Percentiles rank a stretch among this genome's conserved stretches.
Conservation (phyloP, 2,329 filamentous ascomycete species). For the Dothiorella sarmentorum region DNA sequence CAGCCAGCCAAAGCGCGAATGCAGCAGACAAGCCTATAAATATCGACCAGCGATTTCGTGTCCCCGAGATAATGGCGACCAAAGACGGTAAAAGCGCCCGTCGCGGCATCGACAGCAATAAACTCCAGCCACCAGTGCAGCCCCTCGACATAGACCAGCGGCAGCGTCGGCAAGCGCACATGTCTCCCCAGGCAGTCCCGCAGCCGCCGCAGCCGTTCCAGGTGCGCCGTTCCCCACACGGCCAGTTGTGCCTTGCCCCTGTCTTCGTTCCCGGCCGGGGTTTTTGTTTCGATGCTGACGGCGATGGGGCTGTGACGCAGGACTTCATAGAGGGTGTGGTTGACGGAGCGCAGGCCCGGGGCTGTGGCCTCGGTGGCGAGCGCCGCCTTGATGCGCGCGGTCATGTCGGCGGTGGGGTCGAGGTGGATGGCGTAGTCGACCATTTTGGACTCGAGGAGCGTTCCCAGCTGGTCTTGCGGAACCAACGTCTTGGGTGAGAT, state of each 20-base stretch:
- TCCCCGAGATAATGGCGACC: too few relatives aligned
- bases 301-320: background rate
- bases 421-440: background rate
- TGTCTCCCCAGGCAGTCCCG: too few relatives aligned
- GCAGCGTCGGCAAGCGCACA: too few relatives aligned
- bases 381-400: background rate
- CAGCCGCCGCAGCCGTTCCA: background rate
- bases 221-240: background rate
- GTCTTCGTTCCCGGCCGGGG: background rate
- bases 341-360: background rate
- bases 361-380: background rate
- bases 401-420: background rate
- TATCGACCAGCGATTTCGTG: too few relatives aligned
- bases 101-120: too few relatives aligned
- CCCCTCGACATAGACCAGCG: too few relatives aligned
- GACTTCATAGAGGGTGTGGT: background rate
- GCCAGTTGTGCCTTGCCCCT: background rate
- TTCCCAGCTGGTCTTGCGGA: too few relatives aligned
- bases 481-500: too few relatives aligned
- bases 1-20: too few relatives aligned
- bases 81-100: too few relatives aligned
- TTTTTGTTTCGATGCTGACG: background rate
- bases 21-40: too few relatives aligned
- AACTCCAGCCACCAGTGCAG: too few relatives aligned
- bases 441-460: background rate